These are phyloP conservation scores for Aurinia saxatilis DNA, from an alignment of 345 rosid genomes.

Conservation along the genomic window DNA sequence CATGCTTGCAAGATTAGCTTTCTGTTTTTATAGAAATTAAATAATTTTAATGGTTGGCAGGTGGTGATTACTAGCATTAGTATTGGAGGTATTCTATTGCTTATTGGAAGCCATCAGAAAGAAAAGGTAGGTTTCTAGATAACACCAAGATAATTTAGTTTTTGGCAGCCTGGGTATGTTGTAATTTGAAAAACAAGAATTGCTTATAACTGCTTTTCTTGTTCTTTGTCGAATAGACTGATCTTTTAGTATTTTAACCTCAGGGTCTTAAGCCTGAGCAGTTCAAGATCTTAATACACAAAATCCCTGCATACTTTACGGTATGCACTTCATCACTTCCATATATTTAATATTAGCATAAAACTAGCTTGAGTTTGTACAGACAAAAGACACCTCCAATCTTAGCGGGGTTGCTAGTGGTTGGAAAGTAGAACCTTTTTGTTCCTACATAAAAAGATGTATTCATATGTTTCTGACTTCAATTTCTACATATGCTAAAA, in stretches of 20 bases:
- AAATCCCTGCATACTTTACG: constrained; percentile 95
- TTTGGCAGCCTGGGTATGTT: neutral
- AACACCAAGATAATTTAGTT: neutral
- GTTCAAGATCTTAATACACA: constrained; percentile 78
- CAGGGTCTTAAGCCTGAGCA: constrained; percentile 79
- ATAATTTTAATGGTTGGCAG: constrained; percentile 36
- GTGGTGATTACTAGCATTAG: constrained; percentile 94
- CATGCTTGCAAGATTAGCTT: neutral
- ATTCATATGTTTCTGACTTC: neutral
- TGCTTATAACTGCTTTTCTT: neutral
- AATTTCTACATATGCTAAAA: neutral
- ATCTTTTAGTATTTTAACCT: constrained; percentile 5
- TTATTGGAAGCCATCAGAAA: constrained; percentile 92
- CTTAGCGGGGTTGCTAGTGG: neutral
- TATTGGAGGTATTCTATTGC: constrained; percentile 63
- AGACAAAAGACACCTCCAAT: neutral
- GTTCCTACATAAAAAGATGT: no score
- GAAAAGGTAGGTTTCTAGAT: constrained; percentile 47
- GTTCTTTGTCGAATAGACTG: neutral
- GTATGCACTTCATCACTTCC: constrained; percentile 33
- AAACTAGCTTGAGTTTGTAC: constrained; percentile 1
- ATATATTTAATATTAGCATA: neutral
- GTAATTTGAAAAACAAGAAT: neutral
- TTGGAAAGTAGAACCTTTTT: neutral
- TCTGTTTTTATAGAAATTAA: neutral